Evolutionary conservation across 23 red algal genomes (phyloP).

Genomic region (Agarophyton chilense): DNA sequence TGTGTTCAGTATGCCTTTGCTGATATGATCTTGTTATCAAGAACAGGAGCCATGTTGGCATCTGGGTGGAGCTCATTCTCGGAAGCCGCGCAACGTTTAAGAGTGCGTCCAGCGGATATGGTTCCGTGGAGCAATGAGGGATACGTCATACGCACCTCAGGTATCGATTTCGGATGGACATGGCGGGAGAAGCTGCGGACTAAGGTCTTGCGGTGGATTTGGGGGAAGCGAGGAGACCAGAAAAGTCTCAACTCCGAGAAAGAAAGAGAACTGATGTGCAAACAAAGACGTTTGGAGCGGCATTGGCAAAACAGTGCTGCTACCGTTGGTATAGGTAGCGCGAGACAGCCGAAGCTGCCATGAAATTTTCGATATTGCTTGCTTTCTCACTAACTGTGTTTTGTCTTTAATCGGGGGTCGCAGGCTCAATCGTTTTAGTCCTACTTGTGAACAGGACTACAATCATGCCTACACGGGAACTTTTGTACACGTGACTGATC

Average conservation of each 20-base stretch:
- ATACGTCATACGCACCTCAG: conserved; percentile 32
- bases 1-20: conserved; percentile 54
- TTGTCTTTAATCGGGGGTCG: too few relatives aligned
- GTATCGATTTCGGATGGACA: conserved; percentile 47
- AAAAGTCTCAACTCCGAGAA: neutral
- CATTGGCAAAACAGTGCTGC: neutral
- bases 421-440: neutral
- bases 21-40: conserved; percentile 57
- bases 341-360: neutral
- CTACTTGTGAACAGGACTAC: neutral
- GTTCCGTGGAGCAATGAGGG: conserved; percentile 25
- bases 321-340: too few relatives aligned
- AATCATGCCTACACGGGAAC: neutral
- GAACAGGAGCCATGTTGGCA: conserved; percentile 55
- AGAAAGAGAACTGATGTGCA: conserved; percentile 1
- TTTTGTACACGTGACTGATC: too few relatives aligned
- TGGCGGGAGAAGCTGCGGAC: conserved; percentile 10
- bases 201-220: neutral
- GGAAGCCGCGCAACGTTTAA: conserved; percentile 50
- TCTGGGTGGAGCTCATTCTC: conserved; percentile 73
- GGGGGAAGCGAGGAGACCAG: neutral
- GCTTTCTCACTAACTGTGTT: too few relatives aligned
- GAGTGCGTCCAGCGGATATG: conserved; percentile 34
- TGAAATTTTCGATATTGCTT: too few relatives aligned
- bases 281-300: neutral